Conservation (phyloP, 345 rosid genomes). For the Odontarrhena argentea region DNA sequence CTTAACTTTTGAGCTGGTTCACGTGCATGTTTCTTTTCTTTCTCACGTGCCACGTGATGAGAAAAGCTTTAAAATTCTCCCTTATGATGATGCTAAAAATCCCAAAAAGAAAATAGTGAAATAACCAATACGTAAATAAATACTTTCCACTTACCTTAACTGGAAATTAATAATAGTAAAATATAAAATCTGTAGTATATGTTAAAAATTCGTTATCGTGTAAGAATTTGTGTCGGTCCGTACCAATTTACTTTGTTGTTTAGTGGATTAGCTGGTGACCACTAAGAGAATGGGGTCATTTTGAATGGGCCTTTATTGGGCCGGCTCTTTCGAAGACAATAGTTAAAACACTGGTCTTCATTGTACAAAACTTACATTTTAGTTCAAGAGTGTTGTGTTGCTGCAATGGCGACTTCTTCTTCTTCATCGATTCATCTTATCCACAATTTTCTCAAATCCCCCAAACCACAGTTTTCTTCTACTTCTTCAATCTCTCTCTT, state of each 20-base stretch:
- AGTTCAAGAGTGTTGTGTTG: background rate
- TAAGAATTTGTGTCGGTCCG: constrained; percentile 33
- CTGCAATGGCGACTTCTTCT: constrained; percentile 38
- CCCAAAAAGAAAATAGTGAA: too few species aligned
- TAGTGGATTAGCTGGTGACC: background rate
- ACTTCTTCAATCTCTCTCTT: constrained; percentile 26
- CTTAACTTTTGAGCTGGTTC: constrained; percentile 39
- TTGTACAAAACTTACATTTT: background rate
- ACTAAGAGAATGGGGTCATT: background rate
- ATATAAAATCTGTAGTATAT: background rate
- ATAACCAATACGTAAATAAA: too few species aligned
- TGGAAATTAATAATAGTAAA: background rate
- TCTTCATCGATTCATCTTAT: constrained; percentile 41
- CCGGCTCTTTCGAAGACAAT: background rate
- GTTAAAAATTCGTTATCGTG: background rate
- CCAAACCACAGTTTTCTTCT: constrained; percentile 26
- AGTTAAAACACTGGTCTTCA: background rate
- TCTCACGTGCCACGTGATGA: constrained; percentile 41
- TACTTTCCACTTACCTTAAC: background rate
- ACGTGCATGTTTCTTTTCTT: constrained; percentile 32
- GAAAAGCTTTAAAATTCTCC: constrained; percentile 2
- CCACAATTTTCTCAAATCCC: constrained; percentile 39
- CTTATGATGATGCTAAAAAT: too few species aligned
- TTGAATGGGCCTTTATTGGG: constrained; percentile 12
- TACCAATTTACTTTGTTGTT: background rate